Evolutionary conservation across 2,329 filamentous ascomycete species (phyloP).

Genomic region (Aspergillus pseudoterreus): DNA sequence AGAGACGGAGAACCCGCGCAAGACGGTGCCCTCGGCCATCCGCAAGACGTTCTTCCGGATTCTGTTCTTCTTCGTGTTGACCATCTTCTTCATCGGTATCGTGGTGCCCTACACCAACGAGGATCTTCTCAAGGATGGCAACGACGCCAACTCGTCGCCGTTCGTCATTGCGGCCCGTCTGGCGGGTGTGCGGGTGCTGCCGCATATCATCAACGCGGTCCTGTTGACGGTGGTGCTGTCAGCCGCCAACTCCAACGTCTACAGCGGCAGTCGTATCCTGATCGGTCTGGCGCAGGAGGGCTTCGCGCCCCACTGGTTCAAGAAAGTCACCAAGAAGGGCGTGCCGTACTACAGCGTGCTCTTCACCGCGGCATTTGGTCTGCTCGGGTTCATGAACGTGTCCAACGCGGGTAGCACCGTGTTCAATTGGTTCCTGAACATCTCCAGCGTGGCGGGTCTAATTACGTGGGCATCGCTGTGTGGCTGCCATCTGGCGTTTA

Average conservation of each 20-base stretch:
- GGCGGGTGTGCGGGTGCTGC: slow-evolving; percentile 36
- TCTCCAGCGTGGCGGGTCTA: slow-evolving; percentile 33
- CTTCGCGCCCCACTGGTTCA: slow-evolving; percentile 43
- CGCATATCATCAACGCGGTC: slow-evolving; percentile 40
- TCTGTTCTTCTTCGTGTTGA: slow-evolving; percentile 52
- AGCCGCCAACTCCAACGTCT: slow-evolving; percentile 42
- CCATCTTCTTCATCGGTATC: slow-evolving; percentile 64
- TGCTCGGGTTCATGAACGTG: slow-evolving; percentile 68
- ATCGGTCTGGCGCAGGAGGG: slow-evolving; percentile 58
- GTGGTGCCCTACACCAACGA: slow-evolving; percentile 61
- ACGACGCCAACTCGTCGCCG: slow-evolving; percentile 34
- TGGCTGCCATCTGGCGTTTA: slow-evolving; percentile 62
- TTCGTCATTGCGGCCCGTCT: slow-evolving; percentile 43
- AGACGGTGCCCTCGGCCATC: slow-evolving; percentile 69
- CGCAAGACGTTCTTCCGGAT: slow-evolving; percentile 74
- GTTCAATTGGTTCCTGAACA: slow-evolving; percentile 42
- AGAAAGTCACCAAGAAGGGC: slow-evolving; percentile 39
- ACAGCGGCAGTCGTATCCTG: slow-evolving; percentile 60
- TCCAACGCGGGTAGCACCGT: slow-evolving; percentile 60
- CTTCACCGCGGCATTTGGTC: slow-evolving; percentile 51
- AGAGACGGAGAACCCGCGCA: slow-evolving; percentile 68
- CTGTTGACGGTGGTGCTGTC: slow-evolving; percentile 44
- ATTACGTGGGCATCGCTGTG: slow-evolving; percentile 37
- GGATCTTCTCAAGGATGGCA: slow-evolving; percentile 46
- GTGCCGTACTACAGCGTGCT: slow-evolving; percentile 45